A percentile compares a stretch with the other conserved stretches of the same genome.
Conservation (phyloP, 1,284 basidiomycete genomes). For the Ustilago bromivora region DNA sequence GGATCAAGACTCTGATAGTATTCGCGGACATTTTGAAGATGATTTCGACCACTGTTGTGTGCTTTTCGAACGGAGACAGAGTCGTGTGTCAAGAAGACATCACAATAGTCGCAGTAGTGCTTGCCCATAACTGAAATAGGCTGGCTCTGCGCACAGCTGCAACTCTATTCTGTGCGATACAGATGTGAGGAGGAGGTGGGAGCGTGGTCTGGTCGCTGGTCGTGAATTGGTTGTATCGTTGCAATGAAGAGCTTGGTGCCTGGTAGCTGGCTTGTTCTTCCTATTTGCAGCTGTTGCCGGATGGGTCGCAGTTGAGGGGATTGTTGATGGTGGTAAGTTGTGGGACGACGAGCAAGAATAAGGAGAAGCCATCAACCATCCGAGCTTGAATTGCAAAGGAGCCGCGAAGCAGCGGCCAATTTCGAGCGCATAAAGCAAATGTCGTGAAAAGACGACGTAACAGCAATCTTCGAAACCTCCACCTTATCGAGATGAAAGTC, state of each 20-base stretch:
- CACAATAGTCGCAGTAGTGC: conserved; percentile 69
- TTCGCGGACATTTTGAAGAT: conserved; percentile 93
- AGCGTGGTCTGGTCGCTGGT: no score
- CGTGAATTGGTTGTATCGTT: no score
- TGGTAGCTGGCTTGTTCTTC: not conserved
- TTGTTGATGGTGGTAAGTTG: not conserved
- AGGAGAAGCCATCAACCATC: conserved; percentile 1
- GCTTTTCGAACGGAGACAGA: conserved; percentile 83
- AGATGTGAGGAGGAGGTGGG: not conserved
- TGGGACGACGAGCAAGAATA: not conserved
- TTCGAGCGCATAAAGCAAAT: not conserved
- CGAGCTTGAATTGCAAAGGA: conserved; percentile 21
- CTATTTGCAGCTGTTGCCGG: not conserved
- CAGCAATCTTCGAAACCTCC: not conserved
- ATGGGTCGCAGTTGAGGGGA: not conserved
- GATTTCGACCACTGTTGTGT: conserved; percentile 96
- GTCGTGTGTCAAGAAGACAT: conserved; percentile 68
- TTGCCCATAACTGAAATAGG: conserved; percentile 58
- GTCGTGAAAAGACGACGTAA: conserved; percentile 2
- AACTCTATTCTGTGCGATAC: not conserved
- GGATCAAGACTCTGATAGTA: conserved; percentile 96
- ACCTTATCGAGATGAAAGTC: conserved; percentile 5
- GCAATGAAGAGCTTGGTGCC: no score
- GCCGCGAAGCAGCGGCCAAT: not conserved
- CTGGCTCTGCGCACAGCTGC: not conserved